These are phyloP conservation scores for Ceratobasidium sp. DNA, from an alignment of 1,284 basidiomycete genomes.

Conservation along the genomic window DNA sequence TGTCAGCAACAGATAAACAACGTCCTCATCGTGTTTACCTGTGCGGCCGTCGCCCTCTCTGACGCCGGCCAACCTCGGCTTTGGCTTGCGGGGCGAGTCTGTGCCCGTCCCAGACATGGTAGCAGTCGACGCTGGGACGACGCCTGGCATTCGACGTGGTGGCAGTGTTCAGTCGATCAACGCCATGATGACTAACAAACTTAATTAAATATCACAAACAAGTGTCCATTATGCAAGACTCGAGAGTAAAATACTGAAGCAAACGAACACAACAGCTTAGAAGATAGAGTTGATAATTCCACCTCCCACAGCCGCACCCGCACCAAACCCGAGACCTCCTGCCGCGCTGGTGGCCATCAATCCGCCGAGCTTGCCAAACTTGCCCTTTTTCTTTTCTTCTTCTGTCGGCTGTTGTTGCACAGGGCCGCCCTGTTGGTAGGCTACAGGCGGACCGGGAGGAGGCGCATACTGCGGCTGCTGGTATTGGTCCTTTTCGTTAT, in stretches of 20 bases:
- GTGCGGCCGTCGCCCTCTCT: constrained; percentile 4
- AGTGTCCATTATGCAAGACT: background rate
- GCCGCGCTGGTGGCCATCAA: constrained; percentile 66
- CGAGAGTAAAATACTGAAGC: background rate
- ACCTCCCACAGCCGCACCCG: constrained; percentile 63
- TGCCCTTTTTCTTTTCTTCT: constrained; percentile 59
- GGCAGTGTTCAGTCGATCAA: background rate
- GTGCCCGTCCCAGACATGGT: background rate
- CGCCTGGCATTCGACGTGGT: background rate
- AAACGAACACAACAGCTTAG: constrained; percentile 44
- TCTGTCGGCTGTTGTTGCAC: constrained; percentile 42
- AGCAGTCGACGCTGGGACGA: constrained; percentile 26
- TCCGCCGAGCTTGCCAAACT: constrained; percentile 64
- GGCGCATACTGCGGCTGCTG: constrained; percentile 40
- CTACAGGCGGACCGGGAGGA: constrained; percentile 38
- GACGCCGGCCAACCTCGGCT: constrained; percentile 2
- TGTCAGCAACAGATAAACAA: background rate
- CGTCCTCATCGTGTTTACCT: background rate
- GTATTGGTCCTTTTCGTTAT: constrained; percentile 26
- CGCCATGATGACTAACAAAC: constrained; percentile 11
- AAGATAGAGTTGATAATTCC: constrained; percentile 55
- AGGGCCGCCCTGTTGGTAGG: constrained; percentile 29
- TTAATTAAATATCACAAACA: background rate
- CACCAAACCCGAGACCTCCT: constrained; percentile 75
- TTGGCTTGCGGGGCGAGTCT: constrained; percentile 29